Evolutionary conservation across 2,329 filamentous ascomycete species (phyloP).

Genomic region (Aspergillus sp.): DNA sequence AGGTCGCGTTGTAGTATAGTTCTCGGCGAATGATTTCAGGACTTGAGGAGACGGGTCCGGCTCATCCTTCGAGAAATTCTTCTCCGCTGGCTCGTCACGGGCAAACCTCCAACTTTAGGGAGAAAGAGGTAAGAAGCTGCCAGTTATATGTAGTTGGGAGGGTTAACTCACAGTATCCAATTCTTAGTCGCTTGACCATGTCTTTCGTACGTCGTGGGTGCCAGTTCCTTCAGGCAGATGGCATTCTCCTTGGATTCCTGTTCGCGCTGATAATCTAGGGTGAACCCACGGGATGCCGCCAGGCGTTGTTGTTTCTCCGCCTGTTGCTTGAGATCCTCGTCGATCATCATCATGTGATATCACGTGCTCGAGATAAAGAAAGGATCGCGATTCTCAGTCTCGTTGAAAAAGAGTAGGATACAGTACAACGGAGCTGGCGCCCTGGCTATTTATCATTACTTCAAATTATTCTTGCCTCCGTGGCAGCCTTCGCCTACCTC

Average conservation of each 20-base stretch:
- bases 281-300: neutral
- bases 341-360: neutral
- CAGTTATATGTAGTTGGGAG: neutral
- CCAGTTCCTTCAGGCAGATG: conserved; percentile 2
- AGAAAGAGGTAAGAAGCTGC: neutral
- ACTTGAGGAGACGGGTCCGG: conserved; percentile 6
- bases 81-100: conserved; percentile 3
- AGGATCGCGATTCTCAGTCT: no score
- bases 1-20: conserved; percentile 10
- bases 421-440: neutral
- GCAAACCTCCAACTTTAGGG: conserved; percentile 5
- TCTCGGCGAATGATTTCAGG: conserved; percentile 16
- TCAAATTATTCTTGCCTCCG: neutral
- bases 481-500: neutral
- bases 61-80: conserved; percentile 7
- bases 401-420: no score
- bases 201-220: neutral
- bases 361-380: neutral
- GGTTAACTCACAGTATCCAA: neutral
- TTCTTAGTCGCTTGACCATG: neutral
- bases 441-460: neutral
- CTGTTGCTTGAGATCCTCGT: neutral
- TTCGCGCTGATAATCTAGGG: neutral
- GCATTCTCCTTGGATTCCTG: conserved; percentile 1
- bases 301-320: neutral